Conservation (phyloP, 2,329 filamentous ascomycete genomes). For the Monosporascus sp. region DNA sequence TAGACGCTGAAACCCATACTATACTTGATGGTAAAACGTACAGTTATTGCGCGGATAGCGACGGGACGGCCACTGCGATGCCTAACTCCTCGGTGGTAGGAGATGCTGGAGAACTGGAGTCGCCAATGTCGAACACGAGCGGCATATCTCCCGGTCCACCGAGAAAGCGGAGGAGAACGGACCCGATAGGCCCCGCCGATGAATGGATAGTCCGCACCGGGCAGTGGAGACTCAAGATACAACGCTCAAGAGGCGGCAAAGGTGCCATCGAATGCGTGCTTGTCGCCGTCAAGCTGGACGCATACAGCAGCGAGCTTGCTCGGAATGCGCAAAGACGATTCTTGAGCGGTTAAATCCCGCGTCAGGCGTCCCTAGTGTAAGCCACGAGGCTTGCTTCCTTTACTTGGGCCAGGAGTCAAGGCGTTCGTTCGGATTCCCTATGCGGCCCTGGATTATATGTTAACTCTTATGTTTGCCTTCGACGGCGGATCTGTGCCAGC, state of each 20-base stretch:
- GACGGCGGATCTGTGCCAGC: too few relatives aligned
- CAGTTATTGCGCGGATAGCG: constrained; percentile 22
- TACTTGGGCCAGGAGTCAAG: background rate
- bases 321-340: constrained; percentile 64
- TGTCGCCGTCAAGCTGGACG: constrained; percentile 71
- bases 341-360: constrained; percentile 32
- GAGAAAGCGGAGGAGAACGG: constrained; percentile 41
- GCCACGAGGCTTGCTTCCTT: constrained; percentile 1
- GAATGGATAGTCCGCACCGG: constrained; percentile 62
- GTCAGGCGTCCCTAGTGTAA: background rate
- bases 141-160: constrained; percentile 28
- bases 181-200: constrained; percentile 28
- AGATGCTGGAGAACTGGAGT: constrained; percentile 25
- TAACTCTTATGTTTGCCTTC: too few relatives aligned
- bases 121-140: constrained; percentile 22
- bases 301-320: constrained; percentile 57
- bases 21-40: constrained; percentile 51
- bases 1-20: constrained; percentile 57
- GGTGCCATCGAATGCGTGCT: constrained; percentile 64
- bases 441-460: too few relatives aligned
- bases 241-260: constrained; percentile 43
- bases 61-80: constrained; percentile 20
- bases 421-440: too few relatives aligned
- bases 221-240: constrained; percentile 68
- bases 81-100: constrained; percentile 29